Evolutionary conservation across 352 stramenopile genomes (phyloP), one percentile per base, ranked within the genome.

Genomic region (Globisporangium cystogenes): DNA sequence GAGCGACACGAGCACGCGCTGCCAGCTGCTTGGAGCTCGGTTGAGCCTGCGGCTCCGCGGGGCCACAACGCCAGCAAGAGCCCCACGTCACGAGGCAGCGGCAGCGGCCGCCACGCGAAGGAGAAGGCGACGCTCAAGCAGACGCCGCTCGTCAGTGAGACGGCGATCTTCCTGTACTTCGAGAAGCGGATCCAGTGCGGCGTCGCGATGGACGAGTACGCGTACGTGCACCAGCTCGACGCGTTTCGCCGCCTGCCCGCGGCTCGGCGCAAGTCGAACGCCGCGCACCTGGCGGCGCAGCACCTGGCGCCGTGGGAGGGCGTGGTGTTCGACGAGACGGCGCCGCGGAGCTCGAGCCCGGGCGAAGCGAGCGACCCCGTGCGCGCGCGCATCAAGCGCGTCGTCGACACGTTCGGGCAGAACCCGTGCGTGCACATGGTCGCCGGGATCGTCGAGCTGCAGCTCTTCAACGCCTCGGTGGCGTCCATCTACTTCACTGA

Each of bases 371-470:
- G 21, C 20, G 27, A 65, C 12, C 49, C 57, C 1, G 31, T 62
- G 8, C 68, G 62, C 21, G 66, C 72, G 21, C 39, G 60, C 23
- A 51, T 75, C 20, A 57, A 67, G 29, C 45, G 18, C 4, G 58
- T 70, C 0, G 41, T 72, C 4, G 31, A n/a, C 1, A 53, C 42
- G 1, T 61, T 68, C 48, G 52, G 51, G 5, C 58, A 40, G 1
- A 57, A 84, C 23, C 62, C 73, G 2, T 76, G 68, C 31, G 67
- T 65, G 7, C 68, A 75, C 48, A 81, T 84, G 73, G 57, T 77
- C 31, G 70, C 67, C 16, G 73, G 73, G 0, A 72, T 81, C 51
- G 70, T 79, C 26, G 73, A 77, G 29, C 50, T 84, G 23, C 62
- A 84, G n/a, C 51, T 64, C 2, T 79, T 73, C 48, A 78, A 79